phyloP scores from a whole-genome alignment of 805 yeast genomes.

The Saccharomyces eubayanus region DNA sequence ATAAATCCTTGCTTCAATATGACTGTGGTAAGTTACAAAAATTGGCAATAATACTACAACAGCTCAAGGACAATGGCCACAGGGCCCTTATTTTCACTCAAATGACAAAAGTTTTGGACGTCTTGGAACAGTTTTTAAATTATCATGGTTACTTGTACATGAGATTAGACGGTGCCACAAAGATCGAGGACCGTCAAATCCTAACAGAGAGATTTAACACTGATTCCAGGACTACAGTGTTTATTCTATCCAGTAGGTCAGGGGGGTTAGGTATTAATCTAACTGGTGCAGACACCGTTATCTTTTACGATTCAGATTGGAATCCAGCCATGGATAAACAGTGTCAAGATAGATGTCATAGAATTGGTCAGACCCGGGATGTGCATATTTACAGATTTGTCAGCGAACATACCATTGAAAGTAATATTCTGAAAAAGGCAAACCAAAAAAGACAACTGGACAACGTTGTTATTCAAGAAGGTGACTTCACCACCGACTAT shows the following conservation, averaged over 20 bases:
- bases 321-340: constrained; percentile 99
- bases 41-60: constrained; percentile 64
- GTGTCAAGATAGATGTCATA: constrained; percentile 97
- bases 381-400: constrained; percentile 96
- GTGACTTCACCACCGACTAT: constrained; percentile 96
- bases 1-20: constrained; percentile 80
- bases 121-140: constrained; percentile 85
- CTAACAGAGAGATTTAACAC: constrained; percentile 87
- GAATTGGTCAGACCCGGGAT: constrained; percentile 97
- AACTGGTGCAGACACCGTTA: constrained; percentile 98
- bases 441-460: constrained; percentile 90
- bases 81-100: constrained; percentile 94
- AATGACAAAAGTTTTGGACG: constrained; percentile 93
- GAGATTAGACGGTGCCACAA: constrained; percentile 96
- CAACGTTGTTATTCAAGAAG: constrained; percentile 92
- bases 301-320: constrained; percentile 98
- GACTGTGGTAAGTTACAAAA: constrained; percentile 96
- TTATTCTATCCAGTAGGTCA: constrained; percentile 88
- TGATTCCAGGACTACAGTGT: constrained; percentile 79
- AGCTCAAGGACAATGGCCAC: constrained; percentile 79
- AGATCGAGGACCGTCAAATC: constrained; percentile 91
- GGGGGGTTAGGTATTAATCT: constrained; percentile 97
- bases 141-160: constrained; percentile 89
- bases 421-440: constrained; percentile 87
- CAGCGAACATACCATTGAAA: constrained; percentile 91